Conservation (phyloP, 2,329 filamentous ascomycete species). For the Xylaria arbuscula region DNA sequence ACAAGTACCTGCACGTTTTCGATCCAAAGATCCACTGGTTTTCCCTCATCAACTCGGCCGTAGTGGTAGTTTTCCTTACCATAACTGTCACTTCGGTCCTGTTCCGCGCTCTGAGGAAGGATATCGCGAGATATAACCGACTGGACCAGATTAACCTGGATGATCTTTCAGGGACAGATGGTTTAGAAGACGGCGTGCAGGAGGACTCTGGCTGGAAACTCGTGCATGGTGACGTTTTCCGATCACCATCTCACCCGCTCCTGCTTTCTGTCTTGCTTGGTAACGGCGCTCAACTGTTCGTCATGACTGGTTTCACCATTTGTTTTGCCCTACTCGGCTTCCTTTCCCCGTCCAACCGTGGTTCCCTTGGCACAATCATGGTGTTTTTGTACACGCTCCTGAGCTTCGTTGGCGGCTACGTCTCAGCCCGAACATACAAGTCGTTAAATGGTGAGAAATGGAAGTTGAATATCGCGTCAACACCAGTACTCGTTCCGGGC, state of each 20-base stretch:
- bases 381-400: constrained; percentile 93
- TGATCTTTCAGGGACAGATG: constrained; percentile 83
- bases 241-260: constrained; percentile 83
- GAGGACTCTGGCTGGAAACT: constrained; percentile 99
- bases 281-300: constrained; percentile 95
- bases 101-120: constrained; percentile 87
- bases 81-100: constrained; percentile 94
- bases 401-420: constrained; percentile 91
- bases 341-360: constrained; percentile 93
- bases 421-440: constrained; percentile 92
- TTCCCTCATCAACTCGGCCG: constrained; percentile 93
- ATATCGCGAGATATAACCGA: constrained; percentile 96
- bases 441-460: constrained; percentile 90
- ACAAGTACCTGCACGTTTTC: constrained; percentile 97
- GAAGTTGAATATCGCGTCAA: constrained; percentile 93
- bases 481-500: constrained; percentile 84
- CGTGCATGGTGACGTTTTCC: constrained; percentile 97
- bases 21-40: constrained; percentile 99
- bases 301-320: constrained; percentile 96
- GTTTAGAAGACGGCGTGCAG: constrained; percentile 89
- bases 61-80: constrained; percentile 92
- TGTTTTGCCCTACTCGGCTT: constrained; percentile 93
- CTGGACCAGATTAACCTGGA: constrained; percentile 91
- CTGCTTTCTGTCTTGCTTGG: constrained; percentile 89
- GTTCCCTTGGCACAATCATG: constrained; percentile 92